Conservation (phyloP, 768 basidiomycete species). For the Clitopilus passeckerianus region DNA sequence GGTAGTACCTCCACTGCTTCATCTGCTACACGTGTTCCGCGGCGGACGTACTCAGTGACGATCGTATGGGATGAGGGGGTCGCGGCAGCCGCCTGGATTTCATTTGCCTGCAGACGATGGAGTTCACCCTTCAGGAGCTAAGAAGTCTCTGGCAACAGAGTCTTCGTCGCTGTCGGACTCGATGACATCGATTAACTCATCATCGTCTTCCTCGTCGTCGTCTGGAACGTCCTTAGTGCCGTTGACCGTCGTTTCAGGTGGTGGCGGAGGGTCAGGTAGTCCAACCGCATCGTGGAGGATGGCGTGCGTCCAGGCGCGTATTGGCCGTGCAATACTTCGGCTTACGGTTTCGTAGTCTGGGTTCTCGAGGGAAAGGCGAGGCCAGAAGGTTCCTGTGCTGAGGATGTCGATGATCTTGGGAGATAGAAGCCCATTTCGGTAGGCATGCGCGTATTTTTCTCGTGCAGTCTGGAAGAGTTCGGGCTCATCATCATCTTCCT, state of each 20-base stretch:
- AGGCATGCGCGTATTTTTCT: constrained; percentile 55
- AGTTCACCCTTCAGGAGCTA: constrained; percentile 73
- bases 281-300: constrained; percentile 67
- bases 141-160: constrained; percentile 42
- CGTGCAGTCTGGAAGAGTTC: constrained; percentile 32
- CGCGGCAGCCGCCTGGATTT: constrained; percentile 22
- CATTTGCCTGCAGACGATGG: constrained; percentile 46
- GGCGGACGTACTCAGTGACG: constrained; percentile 59
- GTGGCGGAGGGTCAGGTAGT: constrained; percentile 29
- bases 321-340: constrained; percentile 54
- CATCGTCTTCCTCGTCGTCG: constrained; percentile 31
- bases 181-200: constrained; percentile 67
- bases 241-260: neutral
- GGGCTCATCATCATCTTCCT: constrained; percentile 13
- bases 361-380: constrained; percentile 68
- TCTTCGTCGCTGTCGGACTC: constrained; percentile 51
- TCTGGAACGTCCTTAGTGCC: constrained; percentile 13
- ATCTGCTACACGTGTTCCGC: constrained; percentile 58
- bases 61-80: constrained; percentile 25
- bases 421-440: constrained; percentile 52
- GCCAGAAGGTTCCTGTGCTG: constrained; percentile 64
- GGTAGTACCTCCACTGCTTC: constrained; percentile 52
- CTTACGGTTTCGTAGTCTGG: constrained; percentile 70
- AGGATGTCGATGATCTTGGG: constrained; percentile 57
- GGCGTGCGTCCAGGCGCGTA: constrained; percentile 64